A percentile compares a stretch with the other conserved stretches of the same genome.
phyloP scores from a whole-genome alignment of 1,139 yeast genomes.

The Saccharomyces hybrid region DNA sequence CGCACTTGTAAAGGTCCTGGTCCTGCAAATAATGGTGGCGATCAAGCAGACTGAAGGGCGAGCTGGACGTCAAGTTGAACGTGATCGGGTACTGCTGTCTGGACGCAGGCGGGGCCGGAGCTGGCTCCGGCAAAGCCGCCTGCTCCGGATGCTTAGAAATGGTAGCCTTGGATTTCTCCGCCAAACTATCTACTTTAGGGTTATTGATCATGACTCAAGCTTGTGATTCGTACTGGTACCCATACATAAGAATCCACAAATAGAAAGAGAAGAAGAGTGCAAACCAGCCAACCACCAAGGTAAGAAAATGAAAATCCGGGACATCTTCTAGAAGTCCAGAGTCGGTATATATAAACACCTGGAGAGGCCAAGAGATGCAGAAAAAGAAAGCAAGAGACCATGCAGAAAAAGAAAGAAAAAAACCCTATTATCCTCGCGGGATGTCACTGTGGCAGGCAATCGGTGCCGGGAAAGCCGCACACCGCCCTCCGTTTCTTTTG shows the following conservation, averaged over 20 bases:
- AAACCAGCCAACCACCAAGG: neutral
- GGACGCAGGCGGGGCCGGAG: neutral
- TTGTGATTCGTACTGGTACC: neutral
- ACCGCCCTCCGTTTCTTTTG: neutral
- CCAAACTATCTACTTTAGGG: neutral
- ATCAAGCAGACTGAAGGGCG: neutral
- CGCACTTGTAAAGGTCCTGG: conserved; percentile 11
- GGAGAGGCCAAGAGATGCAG: neutral
- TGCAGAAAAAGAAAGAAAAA: neutral
- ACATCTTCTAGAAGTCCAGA: neutral
- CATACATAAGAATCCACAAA: neutral
- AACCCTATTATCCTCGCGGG: neutral
- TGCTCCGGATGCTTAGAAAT: neutral
- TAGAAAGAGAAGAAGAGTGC: neutral
- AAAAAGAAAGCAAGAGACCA: neutral
- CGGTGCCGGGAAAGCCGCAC: conserved; percentile 1
- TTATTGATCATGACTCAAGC: neutral
- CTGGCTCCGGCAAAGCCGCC: neutral
- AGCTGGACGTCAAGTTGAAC: neutral
- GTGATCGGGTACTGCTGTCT: neutral
- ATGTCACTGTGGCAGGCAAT: neutral
- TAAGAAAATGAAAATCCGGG: neutral
- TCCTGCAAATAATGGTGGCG: conserved; percentile 1
- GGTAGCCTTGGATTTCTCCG: neutral
- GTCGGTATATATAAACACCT: neutral